phyloP scores from a whole-genome alignment of 208 protist genomes.

The Giardia muris region DNA sequence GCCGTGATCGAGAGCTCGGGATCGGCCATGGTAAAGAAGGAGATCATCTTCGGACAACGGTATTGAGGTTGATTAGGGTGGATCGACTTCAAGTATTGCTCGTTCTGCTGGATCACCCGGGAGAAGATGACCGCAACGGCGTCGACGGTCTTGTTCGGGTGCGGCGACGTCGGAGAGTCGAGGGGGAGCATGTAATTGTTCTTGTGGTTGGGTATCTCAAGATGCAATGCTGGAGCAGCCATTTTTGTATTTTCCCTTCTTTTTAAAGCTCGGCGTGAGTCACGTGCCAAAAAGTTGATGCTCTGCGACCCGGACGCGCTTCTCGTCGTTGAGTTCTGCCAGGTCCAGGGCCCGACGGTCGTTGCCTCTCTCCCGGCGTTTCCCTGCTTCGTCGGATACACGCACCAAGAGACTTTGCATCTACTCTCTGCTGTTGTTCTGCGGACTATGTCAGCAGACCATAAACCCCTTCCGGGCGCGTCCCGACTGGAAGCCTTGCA shows the following conservation, averaged over 20 bases:
- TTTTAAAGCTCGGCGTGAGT: background rate
- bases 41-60: background rate
- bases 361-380: background rate
- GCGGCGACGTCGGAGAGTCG: background rate
- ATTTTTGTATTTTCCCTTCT: background rate
- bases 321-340: background rate
- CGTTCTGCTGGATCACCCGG: background rate
- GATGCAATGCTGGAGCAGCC: background rate
- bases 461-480: background rate
- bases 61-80: background rate
- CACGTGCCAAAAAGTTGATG: background rate
- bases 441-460: background rate
- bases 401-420: background rate
- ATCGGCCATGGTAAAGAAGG: background rate
- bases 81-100: background rate
- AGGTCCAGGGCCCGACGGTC: background rate
- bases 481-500: too few species aligned
- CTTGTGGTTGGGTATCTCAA: background rate
- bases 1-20: background rate
- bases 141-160: conserved; percentile 20
- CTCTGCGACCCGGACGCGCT: background rate
- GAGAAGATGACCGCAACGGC: conserved; percentile 1
- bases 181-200: conserved; percentile 28
- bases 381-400: background rate
- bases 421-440: background rate